phyloP scores from a whole-genome alignment of 208 protist species.

The Acanthamoeba triangularis region DNA sequence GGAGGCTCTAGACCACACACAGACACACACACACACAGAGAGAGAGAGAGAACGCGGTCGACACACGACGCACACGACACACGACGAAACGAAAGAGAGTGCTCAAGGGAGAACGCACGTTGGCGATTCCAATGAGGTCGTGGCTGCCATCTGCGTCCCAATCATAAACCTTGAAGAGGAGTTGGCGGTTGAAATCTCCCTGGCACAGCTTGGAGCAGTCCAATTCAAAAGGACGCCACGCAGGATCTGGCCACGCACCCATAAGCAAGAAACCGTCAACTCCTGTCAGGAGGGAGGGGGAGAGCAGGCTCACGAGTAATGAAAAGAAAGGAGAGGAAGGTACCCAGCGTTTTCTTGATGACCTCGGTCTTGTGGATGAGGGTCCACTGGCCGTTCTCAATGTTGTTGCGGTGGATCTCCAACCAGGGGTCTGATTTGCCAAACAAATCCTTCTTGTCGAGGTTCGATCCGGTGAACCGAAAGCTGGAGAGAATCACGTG shows the following conservation, averaged over 20 bases:
- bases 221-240: slow-evolving; percentile 4
- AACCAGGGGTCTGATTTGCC: slow-evolving; percentile 66
- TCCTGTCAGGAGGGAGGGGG: too few species aligned
- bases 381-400: slow-evolving; percentile 49
- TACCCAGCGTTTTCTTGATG: slow-evolving; percentile 74
- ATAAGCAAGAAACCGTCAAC: too few species aligned
- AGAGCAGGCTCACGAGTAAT: too few species aligned
- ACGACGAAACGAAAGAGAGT: background rate
- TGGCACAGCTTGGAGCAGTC: background rate
- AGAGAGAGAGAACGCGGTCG: too few species aligned
- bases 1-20: too few species aligned
- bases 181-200: slow-evolving; percentile 60
- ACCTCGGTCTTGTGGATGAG: slow-evolving; percentile 80
- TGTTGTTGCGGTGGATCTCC: slow-evolving; percentile 61
- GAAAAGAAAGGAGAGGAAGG: background rate
- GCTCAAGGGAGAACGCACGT: background rate
- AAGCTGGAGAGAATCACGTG: background rate
- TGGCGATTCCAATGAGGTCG: slow-evolving; percentile 64
- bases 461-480: background rate
- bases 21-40: too few species aligned
- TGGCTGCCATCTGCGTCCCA: slow-evolving; percentile 78
- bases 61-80: background rate
- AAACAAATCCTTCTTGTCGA: slow-evolving; percentile 85
- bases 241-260: background rate
- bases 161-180: slow-evolving; percentile 81